Evolutionary conservation across 805 yeast species (phyloP), one percentile per base, ranked within the genome.

Genomic region (Metschnikowia sp.): DNA sequence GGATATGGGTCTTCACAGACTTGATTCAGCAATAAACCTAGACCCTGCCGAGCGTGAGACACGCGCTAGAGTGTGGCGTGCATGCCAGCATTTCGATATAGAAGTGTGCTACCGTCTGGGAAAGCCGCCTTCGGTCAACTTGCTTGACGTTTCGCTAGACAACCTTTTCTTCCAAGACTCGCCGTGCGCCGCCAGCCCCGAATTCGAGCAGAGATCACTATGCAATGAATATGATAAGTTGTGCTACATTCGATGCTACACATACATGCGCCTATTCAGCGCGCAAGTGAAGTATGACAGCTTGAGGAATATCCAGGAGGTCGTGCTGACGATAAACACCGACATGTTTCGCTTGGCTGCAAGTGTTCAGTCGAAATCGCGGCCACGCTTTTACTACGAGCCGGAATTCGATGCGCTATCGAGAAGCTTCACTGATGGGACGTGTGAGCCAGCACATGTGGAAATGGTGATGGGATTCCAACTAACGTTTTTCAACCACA

Each of bases 1-100:
- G 40, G 83, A 79, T 35, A 55, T 81, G 57, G 87, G 87, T 0
- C 64, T 85, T 7, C 80, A 83, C 52, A 64, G 81, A 44, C 62
- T 61, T 4, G 84, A 79, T 39, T 55, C 74, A 2, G 70, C 72
- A 43, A 50, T 39, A 10, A 68, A 72, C 1, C 49, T 78, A 13
- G 34, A 67, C 0, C 53, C 57, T 0, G 62, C 57, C 4, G 83
- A 80, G 37, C 61, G 64, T 1, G 52, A 60, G 2, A 57, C 60
- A 3, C 68, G 79, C 19, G 59, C 76, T 22, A 51, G 62, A 10
- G 45, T 82, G 19, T 83, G 83, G 80, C 74, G 79, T 71, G 52
- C 65, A 12, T 72, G 82, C 40, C 78, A 72, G 53, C 49, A 65
- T n/a, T 47, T 68, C 12, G 86, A 82, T 53, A 67, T 69, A 38